Evolutionary conservation across 2,329 filamentous ascomycete species (phyloP), one percentile per base, ranked within the genome.

Genomic region (Aspergillus candidus): DNA sequence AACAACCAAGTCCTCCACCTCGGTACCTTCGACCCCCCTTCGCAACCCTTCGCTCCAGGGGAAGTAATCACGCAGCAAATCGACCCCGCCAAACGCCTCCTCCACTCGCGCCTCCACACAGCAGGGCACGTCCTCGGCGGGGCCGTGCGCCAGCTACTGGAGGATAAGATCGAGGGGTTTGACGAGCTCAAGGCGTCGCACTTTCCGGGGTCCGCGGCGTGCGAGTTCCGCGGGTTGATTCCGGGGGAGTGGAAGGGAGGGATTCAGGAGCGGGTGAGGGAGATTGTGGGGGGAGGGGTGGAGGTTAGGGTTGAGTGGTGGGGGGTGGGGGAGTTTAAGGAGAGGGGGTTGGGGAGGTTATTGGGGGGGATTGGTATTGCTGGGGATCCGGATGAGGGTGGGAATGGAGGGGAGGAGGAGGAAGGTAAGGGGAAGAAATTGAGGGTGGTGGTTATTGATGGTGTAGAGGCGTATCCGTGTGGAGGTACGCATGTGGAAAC

Each of bases 141-240:
- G 0, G 84, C 84, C 0, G 79, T 87, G n/a, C 72, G 78, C 1
- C 69, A 74, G 41, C 71, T 85, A 0, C 63, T 79, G 1, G 72
- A 76, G 48, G 63, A 70, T 2, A 60, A 78, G 41, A 61, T 83
- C 11, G 65, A 65, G 0, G 69, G 68, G 15, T 80, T 84, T 46
- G 75, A 78, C 45, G 84, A 88, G 58, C 67, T 80, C 11, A 89
- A 88, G 62, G 85, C 85, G 0, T 81, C 76, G 4, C 85, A 89
- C 58, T 83, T 81, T 52, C 85, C 85, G 0, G 80, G 80, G 52
- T 75, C 77, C 0, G 82, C 84, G 1, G 73, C 76, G 0, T 83
- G 80, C 52, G 83, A 88, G 58, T 88, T 88, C 52, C 68, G 72
- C 32, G 85, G 84, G 1, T 56, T 75, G 2, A 87, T 89, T 22